phyloP scores from a whole-genome alignment of 257 asterid genomes.

The Solanum medicagineum region DNA sequence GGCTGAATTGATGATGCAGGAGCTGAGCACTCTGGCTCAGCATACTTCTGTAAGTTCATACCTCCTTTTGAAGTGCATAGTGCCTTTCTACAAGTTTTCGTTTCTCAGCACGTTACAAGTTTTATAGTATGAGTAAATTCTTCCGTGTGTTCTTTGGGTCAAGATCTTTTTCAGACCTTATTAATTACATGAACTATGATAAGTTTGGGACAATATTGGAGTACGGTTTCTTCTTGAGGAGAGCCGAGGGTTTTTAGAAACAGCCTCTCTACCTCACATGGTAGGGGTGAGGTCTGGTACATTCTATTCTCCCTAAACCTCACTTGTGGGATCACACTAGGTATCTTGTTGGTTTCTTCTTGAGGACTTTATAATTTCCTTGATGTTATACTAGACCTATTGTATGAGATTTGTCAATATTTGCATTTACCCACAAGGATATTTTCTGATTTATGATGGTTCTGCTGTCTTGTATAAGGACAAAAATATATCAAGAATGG shows the following conservation, averaged over 20 bases:
- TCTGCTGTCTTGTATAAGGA: background rate
- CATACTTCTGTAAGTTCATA: conserved; percentile 74
- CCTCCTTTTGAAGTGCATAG: background rate
- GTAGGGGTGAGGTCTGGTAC: background rate
- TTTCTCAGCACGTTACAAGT: background rate
- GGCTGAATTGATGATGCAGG: conserved; percentile 83
- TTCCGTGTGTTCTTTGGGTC: background rate
- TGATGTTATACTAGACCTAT: background rate
- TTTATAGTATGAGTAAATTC: background rate
- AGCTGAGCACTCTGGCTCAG: conserved; percentile 75
- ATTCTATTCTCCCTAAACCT: background rate
- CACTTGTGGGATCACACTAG: background rate
- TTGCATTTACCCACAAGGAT: background rate
- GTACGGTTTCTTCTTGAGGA: background rate
- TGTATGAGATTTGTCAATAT: background rate
- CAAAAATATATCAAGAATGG: background rate
- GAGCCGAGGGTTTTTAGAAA: background rate
- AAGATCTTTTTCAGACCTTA: background rate
- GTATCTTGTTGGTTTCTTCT: background rate
- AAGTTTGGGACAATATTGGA: background rate
- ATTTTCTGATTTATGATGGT: background rate
- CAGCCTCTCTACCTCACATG: background rate
- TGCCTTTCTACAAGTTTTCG: background rate
- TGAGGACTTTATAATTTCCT: background rate
- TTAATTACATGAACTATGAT: background rate